phyloP scores from a whole-genome alignment of 257 asterid species.

The Phtheirospermum japonicum region DNA sequence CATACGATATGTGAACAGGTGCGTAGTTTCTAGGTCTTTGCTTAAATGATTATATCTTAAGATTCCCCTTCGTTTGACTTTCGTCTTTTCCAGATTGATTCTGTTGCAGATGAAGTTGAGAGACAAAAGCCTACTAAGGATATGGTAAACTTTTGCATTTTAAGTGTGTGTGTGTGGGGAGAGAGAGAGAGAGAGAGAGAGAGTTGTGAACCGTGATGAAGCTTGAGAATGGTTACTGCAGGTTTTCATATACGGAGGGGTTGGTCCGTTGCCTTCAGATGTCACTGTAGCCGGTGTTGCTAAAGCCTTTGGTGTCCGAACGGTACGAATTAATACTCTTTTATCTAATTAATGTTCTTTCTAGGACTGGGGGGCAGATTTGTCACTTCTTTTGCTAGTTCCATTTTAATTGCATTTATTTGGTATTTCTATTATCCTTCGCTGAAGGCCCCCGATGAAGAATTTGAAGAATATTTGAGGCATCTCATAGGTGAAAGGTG shows the following conservation, averaged over 20 bases:
- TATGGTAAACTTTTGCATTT: slow-evolving; percentile 48
- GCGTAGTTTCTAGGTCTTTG: too few species aligned
- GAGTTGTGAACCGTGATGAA: too few species aligned
- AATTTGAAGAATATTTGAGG: slow-evolving; percentile 87
- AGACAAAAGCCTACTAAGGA: slow-evolving; percentile 62
- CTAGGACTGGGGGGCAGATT: background rate
- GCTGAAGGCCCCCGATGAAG: slow-evolving; percentile 94
- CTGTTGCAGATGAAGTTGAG: slow-evolving; percentile 93
- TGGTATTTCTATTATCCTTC: slow-evolving; percentile 16
- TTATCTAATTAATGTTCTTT: background rate
- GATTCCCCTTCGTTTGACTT: background rate
- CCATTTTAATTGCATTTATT: slow-evolving; percentile 2
- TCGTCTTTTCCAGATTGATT: slow-evolving; percentile 61
- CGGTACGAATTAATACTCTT: slow-evolving; percentile 35
- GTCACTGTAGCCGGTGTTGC: slow-evolving; percentile 90
- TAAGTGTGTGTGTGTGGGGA: background rate
- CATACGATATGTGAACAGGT: too few species aligned
- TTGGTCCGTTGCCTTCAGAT: slow-evolving; percentile 91
- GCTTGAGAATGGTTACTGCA: slow-evolving; percentile 24
- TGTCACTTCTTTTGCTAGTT: too few species aligned
- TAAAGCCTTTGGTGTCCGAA: slow-evolving; percentile 93
- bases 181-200: too few species aligned
- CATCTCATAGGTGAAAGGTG: slow-evolving; percentile 77
- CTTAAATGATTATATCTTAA: background rate
- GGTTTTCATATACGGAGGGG: slow-evolving; percentile 88